Conservation (phyloP, 2,329 filamentous ascomycete genomes). For the Aureobasidium pullulans region DNA sequence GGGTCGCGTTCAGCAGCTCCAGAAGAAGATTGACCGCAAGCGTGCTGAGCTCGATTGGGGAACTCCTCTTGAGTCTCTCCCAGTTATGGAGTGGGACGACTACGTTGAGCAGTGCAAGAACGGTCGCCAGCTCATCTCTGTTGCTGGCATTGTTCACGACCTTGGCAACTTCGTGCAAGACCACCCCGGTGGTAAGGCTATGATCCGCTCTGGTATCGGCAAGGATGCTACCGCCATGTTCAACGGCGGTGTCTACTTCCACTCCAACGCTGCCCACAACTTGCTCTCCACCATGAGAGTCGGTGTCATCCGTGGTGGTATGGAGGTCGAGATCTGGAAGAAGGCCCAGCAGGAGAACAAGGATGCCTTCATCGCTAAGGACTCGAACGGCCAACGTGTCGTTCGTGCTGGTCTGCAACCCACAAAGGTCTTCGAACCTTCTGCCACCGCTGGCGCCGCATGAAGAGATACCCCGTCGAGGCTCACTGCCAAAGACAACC, state of each 20-base stretch:
- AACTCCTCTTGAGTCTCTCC: constrained; percentile 74
- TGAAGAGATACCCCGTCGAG: constrained; percentile 31
- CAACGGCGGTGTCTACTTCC: constrained; percentile 84
- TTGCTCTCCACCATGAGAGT: constrained; percentile 81
- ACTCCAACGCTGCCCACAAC: constrained; percentile 87
- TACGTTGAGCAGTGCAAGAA: constrained; percentile 72
- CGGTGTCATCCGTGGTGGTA: constrained; percentile 77
- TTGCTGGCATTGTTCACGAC: constrained; percentile 82
- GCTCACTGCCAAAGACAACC: background rate
- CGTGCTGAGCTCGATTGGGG: constrained; percentile 79
- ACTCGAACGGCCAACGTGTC: constrained; percentile 72
- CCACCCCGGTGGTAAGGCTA: constrained; percentile 82
- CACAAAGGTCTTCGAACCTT: constrained; percentile 73
- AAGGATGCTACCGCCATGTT: constrained; percentile 88
- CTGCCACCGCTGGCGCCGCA: constrained; percentile 77
- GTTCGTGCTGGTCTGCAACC: constrained; percentile 79
- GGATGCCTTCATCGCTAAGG: constrained; percentile 71
- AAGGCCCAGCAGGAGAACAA: constrained; percentile 77
- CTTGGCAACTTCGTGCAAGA: constrained; percentile 69
- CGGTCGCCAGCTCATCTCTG: constrained; percentile 66
- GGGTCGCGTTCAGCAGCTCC: constrained; percentile 77
- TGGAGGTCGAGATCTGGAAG: constrained; percentile 92
- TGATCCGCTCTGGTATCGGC: constrained; percentile 74
- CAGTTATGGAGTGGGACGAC: constrained; percentile 80
- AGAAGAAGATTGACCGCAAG: constrained; percentile 91